Evolutionary conservation across 139 green algal species (phyloP), one percentile per base, ranked within the genome.

Genomic region (Tetradesmus obliquus): DNA sequence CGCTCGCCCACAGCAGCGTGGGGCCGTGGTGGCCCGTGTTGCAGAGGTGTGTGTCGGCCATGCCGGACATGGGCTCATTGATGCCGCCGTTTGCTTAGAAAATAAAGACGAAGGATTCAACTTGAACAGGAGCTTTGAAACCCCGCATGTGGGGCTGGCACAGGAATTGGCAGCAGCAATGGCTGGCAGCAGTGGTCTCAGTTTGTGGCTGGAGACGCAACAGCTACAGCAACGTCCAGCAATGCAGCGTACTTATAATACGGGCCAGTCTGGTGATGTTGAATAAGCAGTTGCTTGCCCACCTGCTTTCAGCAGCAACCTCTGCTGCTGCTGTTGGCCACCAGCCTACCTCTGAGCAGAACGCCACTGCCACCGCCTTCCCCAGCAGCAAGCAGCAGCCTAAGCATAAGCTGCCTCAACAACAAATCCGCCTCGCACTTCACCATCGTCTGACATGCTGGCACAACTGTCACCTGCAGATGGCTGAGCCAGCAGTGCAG

Each of bases 41-140:
- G 88, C 88, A 91, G 55, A 90, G 86, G 86, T 90, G 86, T n/a
- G 86, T 89, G 85, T 88, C 85, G 85, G 85, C 85, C 85, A 89
- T 60, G 45, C 20, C 66, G 51, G 32, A 53, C 24, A 22, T 51
- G 15, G 8, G 76, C 24, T 53, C 76, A 82, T 51, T 53, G 24
- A 82, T 55, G 22, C 55, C 12, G 82, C 82, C 51, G 82, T 17
- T 76, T 24, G 17, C 17, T 24, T 76, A 24, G 17, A 3, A 24
- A 6, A 7, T 24, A 24, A 24, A 3, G 1, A 24, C 3, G 66
- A 76, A 24, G 13, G 3, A 5, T 76, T 24, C 1, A n/a, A 24
- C 4, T 6, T 13, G 66, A 76, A 76, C n/a, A 5, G 2, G 66
- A 13, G 17, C 17, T 24, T 76, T 3, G 24, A 1, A 19, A 24